Evolutionary conservation across 169 alveolate genomes (phyloP).

Genomic region (Plasmodium ovale): DNA sequence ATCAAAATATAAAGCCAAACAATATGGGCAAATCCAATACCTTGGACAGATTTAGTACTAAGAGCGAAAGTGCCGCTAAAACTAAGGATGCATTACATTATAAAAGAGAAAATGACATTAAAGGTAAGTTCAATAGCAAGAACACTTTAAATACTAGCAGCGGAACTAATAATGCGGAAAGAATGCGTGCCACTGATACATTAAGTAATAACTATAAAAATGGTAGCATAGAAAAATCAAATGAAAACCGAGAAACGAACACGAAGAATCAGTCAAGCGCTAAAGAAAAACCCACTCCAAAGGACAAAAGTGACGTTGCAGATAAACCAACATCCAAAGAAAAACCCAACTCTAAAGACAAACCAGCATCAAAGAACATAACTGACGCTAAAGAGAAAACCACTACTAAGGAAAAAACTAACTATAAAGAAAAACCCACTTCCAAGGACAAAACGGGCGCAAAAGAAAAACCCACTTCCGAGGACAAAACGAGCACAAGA

Average conservation of each 20-base stretch:
- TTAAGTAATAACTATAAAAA: too few species aligned
- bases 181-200: background rate
- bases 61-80: background rate
- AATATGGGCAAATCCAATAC: background rate
- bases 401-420: too few species aligned
- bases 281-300: background rate
- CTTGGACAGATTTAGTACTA: background rate
- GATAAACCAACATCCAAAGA: too few species aligned
- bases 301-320: too few species aligned
- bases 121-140: background rate
- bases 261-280: background rate
- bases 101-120: background rate
- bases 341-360: too few species aligned
- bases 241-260: background rate
- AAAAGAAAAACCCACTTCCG: too few species aligned
- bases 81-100: background rate
- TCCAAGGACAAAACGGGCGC: too few species aligned
- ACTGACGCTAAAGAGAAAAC: too few species aligned
- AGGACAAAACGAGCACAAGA: too few species aligned
- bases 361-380: too few species aligned
- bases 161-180: background rate
- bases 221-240: background rate
- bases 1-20: background rate
- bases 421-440: too few species aligned
- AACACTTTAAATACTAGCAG: background rate